phyloP scores from a whole-genome alignment of 495 filamentous ascomycete genomes.

The Penicillium paradoxum region DNA sequence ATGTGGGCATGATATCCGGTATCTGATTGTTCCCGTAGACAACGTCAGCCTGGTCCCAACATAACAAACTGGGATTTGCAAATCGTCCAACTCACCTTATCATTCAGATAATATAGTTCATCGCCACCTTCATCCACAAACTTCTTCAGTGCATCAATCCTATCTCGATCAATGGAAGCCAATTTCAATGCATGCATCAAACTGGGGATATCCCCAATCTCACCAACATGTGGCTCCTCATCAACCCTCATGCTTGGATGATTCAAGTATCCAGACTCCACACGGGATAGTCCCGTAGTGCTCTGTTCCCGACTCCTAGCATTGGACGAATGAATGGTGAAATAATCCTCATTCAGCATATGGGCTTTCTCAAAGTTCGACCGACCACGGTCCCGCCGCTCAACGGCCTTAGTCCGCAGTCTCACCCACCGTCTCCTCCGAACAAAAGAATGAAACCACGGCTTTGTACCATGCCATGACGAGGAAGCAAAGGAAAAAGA shows the following conservation, averaged over 20 bases:
- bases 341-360: slow-evolving; percentile 77
- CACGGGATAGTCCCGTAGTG: slow-evolving; percentile 25
- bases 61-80: not conserved
- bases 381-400: slow-evolving; percentile 20
- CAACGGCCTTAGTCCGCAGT: slow-evolving; percentile 58
- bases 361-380: slow-evolving; percentile 47
- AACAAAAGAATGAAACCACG: slow-evolving; percentile 91
- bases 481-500: slow-evolving; percentile 78
- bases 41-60: slow-evolving; percentile 8
- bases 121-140: slow-evolving; percentile 78
- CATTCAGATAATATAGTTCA: slow-evolving; percentile 70
- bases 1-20: slow-evolving; percentile 75
- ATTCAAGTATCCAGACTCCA: slow-evolving; percentile 31
- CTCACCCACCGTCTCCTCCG: slow-evolving; percentile 84
- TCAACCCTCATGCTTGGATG: slow-evolving; percentile 27
- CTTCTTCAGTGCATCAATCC: slow-evolving; percentile 69
- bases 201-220: slow-evolving; percentile 60
- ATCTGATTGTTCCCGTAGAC: slow-evolving; percentile 43
- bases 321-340: slow-evolving; percentile 63
- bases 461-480: slow-evolving; percentile 85
- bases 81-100: slow-evolving; percentile 41
- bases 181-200: slow-evolving; percentile 60
- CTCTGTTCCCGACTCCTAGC: slow-evolving; percentile 39
- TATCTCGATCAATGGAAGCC: slow-evolving; percentile 82
- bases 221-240: slow-evolving; percentile 39